Conservation (phyloP, 192 early-diverging fungal species). For the Backusella tarrabulga region DNA sequence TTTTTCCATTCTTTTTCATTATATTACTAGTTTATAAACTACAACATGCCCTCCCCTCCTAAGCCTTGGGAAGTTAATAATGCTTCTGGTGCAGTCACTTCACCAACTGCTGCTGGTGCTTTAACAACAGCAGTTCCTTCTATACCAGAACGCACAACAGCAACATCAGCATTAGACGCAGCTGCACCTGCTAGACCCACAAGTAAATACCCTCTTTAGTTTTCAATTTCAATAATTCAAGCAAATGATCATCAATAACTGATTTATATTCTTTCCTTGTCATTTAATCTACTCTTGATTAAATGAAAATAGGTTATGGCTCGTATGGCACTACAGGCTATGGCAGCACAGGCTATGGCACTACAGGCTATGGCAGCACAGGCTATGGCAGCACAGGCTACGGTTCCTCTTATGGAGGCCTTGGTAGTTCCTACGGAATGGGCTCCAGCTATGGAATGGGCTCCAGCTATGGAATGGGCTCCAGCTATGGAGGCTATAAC, state of each 20-base stretch:
- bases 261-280: neutral
- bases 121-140: slow-evolving; percentile 41
- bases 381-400: slow-evolving; percentile 29
- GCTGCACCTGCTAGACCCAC: slow-evolving; percentile 9
- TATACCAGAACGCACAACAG: slow-evolving; percentile 38
- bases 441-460: slow-evolving; percentile 32
- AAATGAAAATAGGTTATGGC: slow-evolving; percentile 18
- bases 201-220: neutral
- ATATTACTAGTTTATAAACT: neutral
- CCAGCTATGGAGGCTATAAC: slow-evolving; percentile 31
- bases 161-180: slow-evolving; percentile 4
- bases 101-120: slow-evolving; percentile 31
- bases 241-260: neutral
- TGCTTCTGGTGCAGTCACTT: slow-evolving; percentile 29
- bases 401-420: slow-evolving; percentile 32
- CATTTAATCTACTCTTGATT: neutral
- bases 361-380: slow-evolving; percentile 18
- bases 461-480: slow-evolving; percentile 49
- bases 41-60: slow-evolving; percentile 55
- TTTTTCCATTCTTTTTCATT: neutral
- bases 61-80: slow-evolving; percentile 79
- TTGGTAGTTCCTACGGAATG: slow-evolving; percentile 41
- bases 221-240: neutral
- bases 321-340: slow-evolving; percentile 37
- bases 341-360: slow-evolving; percentile 41